Percentiles rank a stretch among this genome's conserved stretches.
Conservation (phyloP, 2,329 filamentous ascomycete species). For the Lanzia echinophila region DNA sequence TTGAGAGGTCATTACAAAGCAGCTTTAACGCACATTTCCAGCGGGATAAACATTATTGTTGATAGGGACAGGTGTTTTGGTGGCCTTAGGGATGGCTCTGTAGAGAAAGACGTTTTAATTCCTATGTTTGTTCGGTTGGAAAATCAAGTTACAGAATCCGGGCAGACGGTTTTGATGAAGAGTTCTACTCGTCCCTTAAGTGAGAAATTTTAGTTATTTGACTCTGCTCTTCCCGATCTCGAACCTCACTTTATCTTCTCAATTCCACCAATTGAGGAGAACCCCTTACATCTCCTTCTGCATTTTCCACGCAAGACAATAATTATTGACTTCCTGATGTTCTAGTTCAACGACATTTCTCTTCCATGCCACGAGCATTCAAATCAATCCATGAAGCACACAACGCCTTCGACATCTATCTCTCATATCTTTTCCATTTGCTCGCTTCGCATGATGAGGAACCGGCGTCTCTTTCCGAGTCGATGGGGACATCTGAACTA, state of each 20-base stretch:
- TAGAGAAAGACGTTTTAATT: neutral
- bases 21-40: slow-evolving; percentile 1
- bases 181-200: neutral
- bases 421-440: neutral
- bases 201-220: too few relatives aligned
- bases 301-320: too few relatives aligned
- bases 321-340: too few relatives aligned
- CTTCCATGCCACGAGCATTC: neutral
- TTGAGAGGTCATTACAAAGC: neutral
- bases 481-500: neutral
- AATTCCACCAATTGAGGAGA: too few relatives aligned
- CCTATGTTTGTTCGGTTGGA: slow-evolving; percentile 3
- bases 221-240: too few relatives aligned
- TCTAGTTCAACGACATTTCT: neutral
- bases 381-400: slow-evolving; percentile 1
- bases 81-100: neutral
- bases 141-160: slow-evolving; percentile 1
- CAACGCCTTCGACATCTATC: neutral
- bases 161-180: neutral
- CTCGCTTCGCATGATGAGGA: neutral
- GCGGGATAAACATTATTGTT: slow-evolving; percentile 3
- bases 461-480: neutral
- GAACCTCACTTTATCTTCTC: too few relatives aligned
- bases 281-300: too few relatives aligned
- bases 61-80: neutral